phyloP scores from a whole-genome alignment of 768 basidiomycete species.

The Hortiboletus campestris region DNA sequence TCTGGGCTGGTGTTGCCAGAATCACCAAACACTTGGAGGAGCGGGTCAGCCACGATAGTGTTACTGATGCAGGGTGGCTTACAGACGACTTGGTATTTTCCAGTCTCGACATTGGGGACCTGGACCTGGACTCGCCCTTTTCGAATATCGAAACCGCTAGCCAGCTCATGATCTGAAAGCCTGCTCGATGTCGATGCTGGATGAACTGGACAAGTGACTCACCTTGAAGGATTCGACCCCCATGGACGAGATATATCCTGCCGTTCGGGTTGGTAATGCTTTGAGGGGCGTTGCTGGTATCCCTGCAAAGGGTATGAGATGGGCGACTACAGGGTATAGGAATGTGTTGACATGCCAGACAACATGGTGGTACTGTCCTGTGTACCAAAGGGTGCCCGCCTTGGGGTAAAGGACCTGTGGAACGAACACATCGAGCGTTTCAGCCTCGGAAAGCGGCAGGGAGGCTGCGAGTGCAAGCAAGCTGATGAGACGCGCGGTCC shows the following conservation, averaged over 20 bases:
- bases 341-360: conserved; percentile 26
- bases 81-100: conserved; percentile 35
- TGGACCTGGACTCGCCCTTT: conserved; percentile 23
- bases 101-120: conserved; percentile 31
- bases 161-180: conserved; percentile 14
- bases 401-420: conserved; percentile 29
- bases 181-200: conserved; percentile 2
- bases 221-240: conserved; percentile 22
- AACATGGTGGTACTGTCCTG: not conserved
- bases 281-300: conserved; percentile 23
- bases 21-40: conserved; percentile 31
- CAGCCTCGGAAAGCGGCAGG: conserved; percentile 6
- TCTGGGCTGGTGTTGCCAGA: conserved; percentile 29
- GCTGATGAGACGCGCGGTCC: not conserved
- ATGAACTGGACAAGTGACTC: conserved; percentile 11
- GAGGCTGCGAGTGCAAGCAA: conserved; percentile 11
- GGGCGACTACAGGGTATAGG: not conserved
- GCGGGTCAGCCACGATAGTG: conserved; percentile 1
- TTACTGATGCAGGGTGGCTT: conserved; percentile 9
- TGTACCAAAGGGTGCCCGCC: accelerated
- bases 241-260: conserved; percentile 27
- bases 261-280: conserved; percentile 35
- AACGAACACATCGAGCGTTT: conserved; percentile 23
- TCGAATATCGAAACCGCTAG: conserved; percentile 29
- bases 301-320: conserved; percentile 23